Evolutionary conservation across 2,329 filamentous ascomycete species (phyloP).

Genomic region (Alternaria gaisen): DNA sequence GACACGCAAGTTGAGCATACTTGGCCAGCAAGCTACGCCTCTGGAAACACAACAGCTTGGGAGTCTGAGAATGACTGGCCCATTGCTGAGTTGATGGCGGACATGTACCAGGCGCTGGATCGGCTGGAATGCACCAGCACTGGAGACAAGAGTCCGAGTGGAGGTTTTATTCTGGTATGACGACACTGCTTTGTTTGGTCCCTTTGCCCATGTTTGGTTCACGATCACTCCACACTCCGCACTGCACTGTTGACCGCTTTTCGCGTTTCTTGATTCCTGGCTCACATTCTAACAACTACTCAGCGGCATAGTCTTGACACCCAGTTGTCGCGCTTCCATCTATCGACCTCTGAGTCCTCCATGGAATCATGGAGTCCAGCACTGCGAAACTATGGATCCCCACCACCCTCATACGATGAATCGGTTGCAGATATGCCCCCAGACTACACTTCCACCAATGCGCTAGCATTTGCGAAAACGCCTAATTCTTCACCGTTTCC

Average conservation of each 20-base stretch:
- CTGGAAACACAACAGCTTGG: constrained; percentile 29
- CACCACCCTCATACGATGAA: constrained; percentile 57
- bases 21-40: constrained; percentile 24
- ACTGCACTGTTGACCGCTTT: constrained; percentile 11
- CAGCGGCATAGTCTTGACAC: constrained; percentile 38
- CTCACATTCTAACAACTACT: constrained; percentile 32
- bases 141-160: constrained; percentile 26
- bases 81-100: constrained; percentile 34
- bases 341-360: constrained; percentile 28
- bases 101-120: constrained; percentile 40
- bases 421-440: constrained; percentile 55
- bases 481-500: constrained; percentile 43
- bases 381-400: constrained; percentile 26
- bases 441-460: constrained; percentile 56
- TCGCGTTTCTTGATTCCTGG: constrained; percentile 11
- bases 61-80: constrained; percentile 37
- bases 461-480: constrained; percentile 50
- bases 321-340: constrained; percentile 26
- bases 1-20: constrained; percentile 11
- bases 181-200: constrained; percentile 38
- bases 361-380: constrained; percentile 38
- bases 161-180: constrained; percentile 45
- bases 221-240: constrained; percentile 21
- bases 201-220: constrained; percentile 30
- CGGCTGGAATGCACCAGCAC: constrained; percentile 39